Evolutionary conservation across 176 grass and related monocot species (phyloP).

Genomic region (Melocanna baccifera): DNA sequence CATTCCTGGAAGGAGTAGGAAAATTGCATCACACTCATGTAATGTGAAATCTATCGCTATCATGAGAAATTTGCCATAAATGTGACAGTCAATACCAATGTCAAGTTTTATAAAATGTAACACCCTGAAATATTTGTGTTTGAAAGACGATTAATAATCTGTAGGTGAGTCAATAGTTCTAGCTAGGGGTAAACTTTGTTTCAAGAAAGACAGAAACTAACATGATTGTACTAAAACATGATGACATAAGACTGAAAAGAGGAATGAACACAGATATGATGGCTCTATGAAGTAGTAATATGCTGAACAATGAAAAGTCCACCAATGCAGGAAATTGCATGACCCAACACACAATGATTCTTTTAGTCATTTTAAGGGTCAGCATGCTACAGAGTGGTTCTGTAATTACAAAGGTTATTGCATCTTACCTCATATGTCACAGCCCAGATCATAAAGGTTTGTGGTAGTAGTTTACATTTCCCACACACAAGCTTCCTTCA

Average conservation of each 20-base stretch:
- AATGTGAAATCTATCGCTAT: background rate
- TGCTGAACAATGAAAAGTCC: background rate
- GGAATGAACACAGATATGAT: background rate
- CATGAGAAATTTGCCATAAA: background rate
- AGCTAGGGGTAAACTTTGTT: background rate
- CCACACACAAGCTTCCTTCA: constrained; percentile 60
- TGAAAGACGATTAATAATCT: background rate
- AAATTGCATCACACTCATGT: constrained; percentile 17
- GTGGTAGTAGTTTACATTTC: constrained; percentile 93
- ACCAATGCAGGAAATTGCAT: background rate
- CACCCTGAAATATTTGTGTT: background rate
- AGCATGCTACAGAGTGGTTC: background rate
- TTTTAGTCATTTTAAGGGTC: background rate
- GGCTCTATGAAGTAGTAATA: background rate
- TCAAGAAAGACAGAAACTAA: background rate
- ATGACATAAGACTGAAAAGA: background rate
- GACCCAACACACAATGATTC: background rate
- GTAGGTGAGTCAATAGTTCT: background rate
- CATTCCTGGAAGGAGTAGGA: constrained; percentile 50
- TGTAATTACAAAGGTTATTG: constrained; percentile 4
- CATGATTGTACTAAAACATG: background rate
- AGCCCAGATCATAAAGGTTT: constrained; percentile 67
- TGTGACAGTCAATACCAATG: background rate
- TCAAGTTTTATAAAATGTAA: background rate
- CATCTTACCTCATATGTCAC: constrained; percentile 80